These are phyloP conservation scores for Marvania coccoides DNA, from an alignment of 139 green algal species.

Conservation along the genomic window DNA sequence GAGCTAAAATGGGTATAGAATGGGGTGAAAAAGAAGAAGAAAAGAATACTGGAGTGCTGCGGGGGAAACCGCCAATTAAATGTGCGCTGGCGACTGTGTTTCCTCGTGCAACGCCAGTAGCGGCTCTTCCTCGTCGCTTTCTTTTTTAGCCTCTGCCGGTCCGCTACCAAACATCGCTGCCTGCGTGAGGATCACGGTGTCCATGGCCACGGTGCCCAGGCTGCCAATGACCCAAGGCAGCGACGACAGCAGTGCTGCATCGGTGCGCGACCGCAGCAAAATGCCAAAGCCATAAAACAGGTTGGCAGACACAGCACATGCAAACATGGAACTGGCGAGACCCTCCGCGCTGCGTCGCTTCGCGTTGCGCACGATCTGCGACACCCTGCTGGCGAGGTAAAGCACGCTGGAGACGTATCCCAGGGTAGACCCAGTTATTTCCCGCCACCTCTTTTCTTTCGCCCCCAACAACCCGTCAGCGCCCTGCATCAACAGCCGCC, in stretches of 20 bases:
- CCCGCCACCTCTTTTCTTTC: neutral
- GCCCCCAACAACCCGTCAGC: neutral
- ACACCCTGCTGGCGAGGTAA: constrained; percentile 70
- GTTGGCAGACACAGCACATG: constrained; percentile 70
- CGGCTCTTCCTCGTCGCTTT: constrained; percentile 16
- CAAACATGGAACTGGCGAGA: constrained; percentile 71
- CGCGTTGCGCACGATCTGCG: constrained; percentile 78
- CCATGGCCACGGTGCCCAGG: constrained; percentile 75
- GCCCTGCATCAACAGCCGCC: neutral
- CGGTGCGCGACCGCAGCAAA: constrained; percentile 47
- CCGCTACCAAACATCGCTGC: neutral
- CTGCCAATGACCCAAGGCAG: constrained; percentile 76
- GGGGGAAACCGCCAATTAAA: neutral
- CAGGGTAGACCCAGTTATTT: constrained; percentile 14
- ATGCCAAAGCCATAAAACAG: constrained; percentile 67
- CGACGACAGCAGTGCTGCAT: constrained; percentile 45
- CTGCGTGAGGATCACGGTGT: constrained; percentile 68
- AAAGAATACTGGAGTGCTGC: neutral
- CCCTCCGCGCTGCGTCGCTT: constrained; percentile 54
- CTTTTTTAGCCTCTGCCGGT: neutral
- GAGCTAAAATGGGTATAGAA: neutral
- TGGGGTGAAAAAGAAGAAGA: neutral
- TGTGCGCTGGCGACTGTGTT: neutral
- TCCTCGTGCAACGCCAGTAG: constrained; percentile 4
- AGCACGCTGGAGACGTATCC: constrained; percentile 65